These are phyloP conservation scores for Wallacemonas sp. DNA, from an alignment of 208 protist genomes.

Conservation along the genomic window DNA sequence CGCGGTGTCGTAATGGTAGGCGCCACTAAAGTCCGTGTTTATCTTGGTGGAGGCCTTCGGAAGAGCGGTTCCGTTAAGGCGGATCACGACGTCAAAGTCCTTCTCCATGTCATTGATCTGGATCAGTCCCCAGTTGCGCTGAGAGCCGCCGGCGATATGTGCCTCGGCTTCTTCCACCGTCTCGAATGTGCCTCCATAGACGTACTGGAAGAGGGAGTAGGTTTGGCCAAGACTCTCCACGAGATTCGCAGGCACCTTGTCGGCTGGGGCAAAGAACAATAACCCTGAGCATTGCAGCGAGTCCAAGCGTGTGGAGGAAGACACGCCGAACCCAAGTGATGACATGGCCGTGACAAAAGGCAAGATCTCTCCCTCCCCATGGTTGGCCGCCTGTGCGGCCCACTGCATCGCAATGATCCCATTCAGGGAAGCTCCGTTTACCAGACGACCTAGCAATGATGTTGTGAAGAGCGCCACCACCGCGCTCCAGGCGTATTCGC, in stretches of 20 bases:
- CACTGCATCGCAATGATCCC: constrained; percentile 61
- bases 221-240: constrained; percentile 31
- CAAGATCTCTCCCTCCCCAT: constrained; percentile 12
- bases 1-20: constrained; percentile 40
- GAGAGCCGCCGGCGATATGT: constrained; percentile 1
- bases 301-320: constrained; percentile 42
- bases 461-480: constrained; percentile 33
- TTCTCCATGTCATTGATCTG: constrained; percentile 37
- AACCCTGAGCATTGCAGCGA: constrained; percentile 51
- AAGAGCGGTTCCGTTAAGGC: constrained; percentile 53
- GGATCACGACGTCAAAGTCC: constrained; percentile 66
- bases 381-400: constrained; percentile 47
- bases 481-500: neutral
- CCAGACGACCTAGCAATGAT: constrained; percentile 18
- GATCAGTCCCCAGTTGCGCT: constrained; percentile 44
- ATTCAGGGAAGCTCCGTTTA: constrained; percentile 45
- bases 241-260: constrained; percentile 36
- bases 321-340: constrained; percentile 28
- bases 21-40: constrained; percentile 36
- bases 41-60: constrained; percentile 34
- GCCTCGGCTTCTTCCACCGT: constrained; percentile 50
- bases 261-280: constrained; percentile 60
- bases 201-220: constrained; percentile 41
- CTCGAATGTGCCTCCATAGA: constrained; percentile 66
- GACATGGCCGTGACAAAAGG: constrained; percentile 33